Evolutionary conservation across 108 stramenopile genomes (phyloP), one percentile per base, ranked within the genome.

Genomic region (Pseudonitzschia multiseries): DNA sequence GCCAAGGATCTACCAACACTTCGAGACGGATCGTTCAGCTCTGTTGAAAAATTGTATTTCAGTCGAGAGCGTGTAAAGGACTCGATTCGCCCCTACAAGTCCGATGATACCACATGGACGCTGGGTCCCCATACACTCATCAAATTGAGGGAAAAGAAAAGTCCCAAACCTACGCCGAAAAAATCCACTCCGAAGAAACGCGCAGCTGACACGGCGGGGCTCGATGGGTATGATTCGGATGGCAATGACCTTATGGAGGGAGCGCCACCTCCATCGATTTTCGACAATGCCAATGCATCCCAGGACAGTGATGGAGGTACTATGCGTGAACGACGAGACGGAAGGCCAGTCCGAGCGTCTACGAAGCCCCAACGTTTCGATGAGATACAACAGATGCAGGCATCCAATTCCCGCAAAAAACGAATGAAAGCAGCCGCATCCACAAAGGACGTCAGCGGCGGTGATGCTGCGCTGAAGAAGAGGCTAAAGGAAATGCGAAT

Each of bases 61-160:
- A 62, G 61, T 21, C 32, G 36, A 62, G 61, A 62, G 61, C 32
- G 36, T n/a, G 61, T 62, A 20, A 33, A 62, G 31, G 61, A 40
- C 40, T 62, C 61, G 33, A 62, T 62, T 33, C 61, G 61, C 29
- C 36, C 61, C 32, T 62, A 40, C 36, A 62, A 62, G 32, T 33
- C 61, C 3, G 61, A 40, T 33, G 29, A 33, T 15, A 62, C 61
- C 15, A 40, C 9, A 40, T 62, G 61, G 61, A n/a, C 36, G 33
- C 20, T 10, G n/a, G 61, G 61, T 62, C 61, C 61, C 10, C 20
- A 62, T 62, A 62, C 61, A 20, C n/a, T 62, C 8, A 17, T 62
- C 36, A 33, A 31, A 20, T 62, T 62, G 15, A 21, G 9, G 26
- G 61, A 33, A 27, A 15, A 15, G 57, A 31, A 14, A 31, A 14